Evolutionary conservation across 2,329 filamentous ascomycete genomes (phyloP).

Genomic region (Fulvia fulva): DNA sequence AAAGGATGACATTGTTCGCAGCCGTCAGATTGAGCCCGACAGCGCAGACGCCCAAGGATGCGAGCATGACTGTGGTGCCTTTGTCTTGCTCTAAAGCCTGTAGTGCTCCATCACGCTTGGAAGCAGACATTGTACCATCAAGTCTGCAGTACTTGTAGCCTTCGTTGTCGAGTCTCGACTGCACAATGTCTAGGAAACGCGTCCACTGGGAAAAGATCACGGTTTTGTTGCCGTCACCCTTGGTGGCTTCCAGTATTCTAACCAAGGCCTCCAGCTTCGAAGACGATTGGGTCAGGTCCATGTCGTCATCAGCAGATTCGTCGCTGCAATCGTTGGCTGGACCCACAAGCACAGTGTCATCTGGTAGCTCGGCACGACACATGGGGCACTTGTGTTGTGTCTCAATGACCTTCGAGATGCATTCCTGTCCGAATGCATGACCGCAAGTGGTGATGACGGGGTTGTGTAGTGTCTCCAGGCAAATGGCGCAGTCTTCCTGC

Average conservation of each 20-base stretch:
- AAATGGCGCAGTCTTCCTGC: conserved; percentile 79
- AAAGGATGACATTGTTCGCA: conserved; percentile 78
- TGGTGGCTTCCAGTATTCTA: conserved; percentile 67
- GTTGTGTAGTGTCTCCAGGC: conserved; percentile 65
- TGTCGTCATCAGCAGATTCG: conserved; percentile 36
- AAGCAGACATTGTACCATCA: conserved; percentile 65
- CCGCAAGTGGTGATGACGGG: conserved; percentile 84
- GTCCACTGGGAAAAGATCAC: conserved; percentile 78
- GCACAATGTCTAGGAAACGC: conserved; percentile 66
- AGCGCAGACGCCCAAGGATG: conserved; percentile 75
- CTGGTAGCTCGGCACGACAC: conserved; percentile 67
- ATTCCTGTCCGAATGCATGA: conserved; percentile 71
- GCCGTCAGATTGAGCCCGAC: conserved; percentile 83
- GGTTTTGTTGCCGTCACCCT: conserved; percentile 59
- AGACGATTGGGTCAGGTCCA: conserved; percentile 61
- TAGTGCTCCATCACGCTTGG: conserved; percentile 68
- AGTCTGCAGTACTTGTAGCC: conserved; percentile 66
- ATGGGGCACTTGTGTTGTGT: conserved; percentile 78
- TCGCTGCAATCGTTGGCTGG: conserved; percentile 55
- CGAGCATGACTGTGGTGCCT: conserved; percentile 70
- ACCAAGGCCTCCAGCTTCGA: conserved; percentile 80
- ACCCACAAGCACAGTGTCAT: conserved; percentile 58
- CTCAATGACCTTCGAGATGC: conserved; percentile 71
- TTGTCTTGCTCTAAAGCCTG: conserved; percentile 63
- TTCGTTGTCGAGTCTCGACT: conserved; percentile 60